These are phyloP conservation scores for Paxillus involutus DNA, from an alignment of 768 basidiomycete species.

Conservation along the genomic window DNA sequence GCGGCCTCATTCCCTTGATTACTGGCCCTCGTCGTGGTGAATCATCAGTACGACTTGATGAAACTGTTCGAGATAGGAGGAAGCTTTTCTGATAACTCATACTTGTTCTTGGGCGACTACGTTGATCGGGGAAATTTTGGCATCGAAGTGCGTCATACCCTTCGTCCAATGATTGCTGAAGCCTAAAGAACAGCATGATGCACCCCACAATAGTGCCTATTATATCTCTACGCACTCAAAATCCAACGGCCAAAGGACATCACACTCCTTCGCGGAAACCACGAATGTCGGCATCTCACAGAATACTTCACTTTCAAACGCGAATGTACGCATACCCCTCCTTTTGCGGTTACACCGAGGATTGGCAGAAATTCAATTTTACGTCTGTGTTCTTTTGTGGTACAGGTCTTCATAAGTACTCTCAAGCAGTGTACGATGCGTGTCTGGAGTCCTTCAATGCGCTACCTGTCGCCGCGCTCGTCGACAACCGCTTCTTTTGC, in stretches of 20 bases:
- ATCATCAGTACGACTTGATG: slow-evolving; percentile 89
- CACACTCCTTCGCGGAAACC: slow-evolving; percentile 88
- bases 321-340: slow-evolving; percentile 66
- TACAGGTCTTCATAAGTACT: slow-evolving; percentile 28
- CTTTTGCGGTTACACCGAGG: slow-evolving; percentile 74
- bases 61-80: slow-evolving; percentile 97
- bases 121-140: slow-evolving; percentile 95
- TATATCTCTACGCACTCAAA: slow-evolving; percentile 93
- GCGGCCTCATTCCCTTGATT: not conserved
- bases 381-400: slow-evolving; percentile 7
- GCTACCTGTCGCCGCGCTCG: slow-evolving; percentile 86
- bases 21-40: not conserved
- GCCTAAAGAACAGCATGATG: not conserved
- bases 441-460: slow-evolving; percentile 89
- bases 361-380: slow-evolving; percentile 49
- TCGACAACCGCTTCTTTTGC: slow-evolving; percentile 96
- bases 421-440: slow-evolving; percentile 76
- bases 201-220: slow-evolving; percentile 58
- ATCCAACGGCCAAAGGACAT: slow-evolving; percentile 84
- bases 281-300: slow-evolving; percentile 95
- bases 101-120: slow-evolving; percentile 95
- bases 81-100: slow-evolving; percentile 75
- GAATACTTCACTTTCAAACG: slow-evolving; percentile 99
- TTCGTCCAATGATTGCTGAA: not conserved
- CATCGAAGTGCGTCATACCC: slow-evolving; percentile 52